Percentiles rank a stretch among this genome's conserved stretches.
phyloP scores from a whole-genome alignment of 768 basidiomycete species.

The Phaeolepiota aurea region DNA sequence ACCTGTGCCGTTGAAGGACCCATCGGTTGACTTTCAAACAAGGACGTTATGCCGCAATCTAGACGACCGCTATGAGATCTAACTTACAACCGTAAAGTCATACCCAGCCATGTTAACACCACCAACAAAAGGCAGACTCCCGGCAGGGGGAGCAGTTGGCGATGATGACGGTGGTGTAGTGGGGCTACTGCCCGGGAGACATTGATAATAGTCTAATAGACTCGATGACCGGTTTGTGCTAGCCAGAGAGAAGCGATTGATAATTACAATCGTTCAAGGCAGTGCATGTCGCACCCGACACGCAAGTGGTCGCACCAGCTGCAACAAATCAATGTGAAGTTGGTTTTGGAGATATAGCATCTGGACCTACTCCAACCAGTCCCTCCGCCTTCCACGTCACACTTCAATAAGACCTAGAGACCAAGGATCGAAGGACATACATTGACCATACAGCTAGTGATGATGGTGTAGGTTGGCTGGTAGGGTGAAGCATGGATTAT shows the following conservation, averaged over 20 bases:
- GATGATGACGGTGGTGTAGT: conserved; percentile 12
- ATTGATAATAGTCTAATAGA: conserved; percentile 25
- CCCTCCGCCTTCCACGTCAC: conserved; percentile 12
- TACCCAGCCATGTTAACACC: conserved; percentile 44
- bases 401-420: no score
- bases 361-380: conserved; percentile 15
- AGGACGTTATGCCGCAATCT: background rate
- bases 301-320: conserved; percentile 27
- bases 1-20: conserved; percentile 32
- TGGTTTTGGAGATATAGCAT: no score
- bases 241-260: background rate
- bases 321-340: background rate
- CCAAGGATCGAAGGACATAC: no score
- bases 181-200: conserved; percentile 20
- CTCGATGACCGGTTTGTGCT: background rate
- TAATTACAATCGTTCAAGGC: conserved; percentile 21
- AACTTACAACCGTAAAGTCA: conserved; percentile 33
- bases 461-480: no score
- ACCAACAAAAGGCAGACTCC: conserved; percentile 27
- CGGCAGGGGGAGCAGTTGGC: conserved; percentile 8
- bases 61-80: background rate
- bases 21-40: conserved; percentile 26
- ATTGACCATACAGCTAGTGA: no score
- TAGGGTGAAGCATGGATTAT: no score
- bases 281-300: conserved; percentile 23